A percentile compares a stretch with the other conserved stretches of the same genome.
Evolutionary conservation across 768 basidiomycete species (phyloP).

Genomic region (Phylloporus sp.): DNA sequence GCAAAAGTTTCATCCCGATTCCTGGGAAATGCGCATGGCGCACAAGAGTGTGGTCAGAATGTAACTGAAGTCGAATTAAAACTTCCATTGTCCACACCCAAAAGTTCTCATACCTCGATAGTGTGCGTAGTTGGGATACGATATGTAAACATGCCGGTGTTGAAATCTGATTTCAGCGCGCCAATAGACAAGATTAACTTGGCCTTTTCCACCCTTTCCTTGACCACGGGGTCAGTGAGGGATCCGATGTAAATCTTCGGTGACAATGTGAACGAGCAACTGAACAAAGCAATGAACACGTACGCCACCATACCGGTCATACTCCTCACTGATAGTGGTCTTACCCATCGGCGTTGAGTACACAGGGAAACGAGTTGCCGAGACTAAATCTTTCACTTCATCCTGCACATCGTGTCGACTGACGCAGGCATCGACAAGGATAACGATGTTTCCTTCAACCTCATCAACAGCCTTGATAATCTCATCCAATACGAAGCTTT

Average conservation of each 20-base stretch:
- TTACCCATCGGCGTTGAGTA: conserved; percentile 83
- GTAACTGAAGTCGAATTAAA: conserved; percentile 46
- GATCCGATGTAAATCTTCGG: conserved; percentile 72
- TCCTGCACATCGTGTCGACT: conserved; percentile 64
- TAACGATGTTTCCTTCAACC: conserved; percentile 58
- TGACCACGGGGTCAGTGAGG: conserved; percentile 61
- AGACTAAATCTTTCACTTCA: conserved; percentile 60
- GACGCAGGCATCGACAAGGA: conserved; percentile 81
- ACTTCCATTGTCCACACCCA: not conserved
- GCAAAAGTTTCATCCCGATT: conserved; percentile 74
- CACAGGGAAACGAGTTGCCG: conserved; percentile 66
- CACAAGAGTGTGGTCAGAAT: conserved; percentile 68
- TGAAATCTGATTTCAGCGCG: conserved; percentile 71
- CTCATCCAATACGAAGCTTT: conserved; percentile 68
- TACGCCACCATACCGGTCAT: conserved; percentile 77
- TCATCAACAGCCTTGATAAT: conserved; percentile 62
- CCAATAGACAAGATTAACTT: conserved; percentile 77
- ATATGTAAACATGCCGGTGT: conserved; percentile 85
- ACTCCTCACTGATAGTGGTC: conserved; percentile 65
- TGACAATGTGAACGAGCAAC: not conserved
- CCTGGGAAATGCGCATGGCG: conserved; percentile 59
- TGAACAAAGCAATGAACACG: conserved; percentile 25
- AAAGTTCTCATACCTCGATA: conserved; percentile 50
- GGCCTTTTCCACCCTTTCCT: conserved; percentile 68
- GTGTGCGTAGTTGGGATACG: conserved; percentile 55